A percentile compares a stretch with the other conserved stretches of the same genome.
Conservation (phyloP, 2,329 filamentous ascomycete species). For the Aspergillus luchuensis region DNA sequence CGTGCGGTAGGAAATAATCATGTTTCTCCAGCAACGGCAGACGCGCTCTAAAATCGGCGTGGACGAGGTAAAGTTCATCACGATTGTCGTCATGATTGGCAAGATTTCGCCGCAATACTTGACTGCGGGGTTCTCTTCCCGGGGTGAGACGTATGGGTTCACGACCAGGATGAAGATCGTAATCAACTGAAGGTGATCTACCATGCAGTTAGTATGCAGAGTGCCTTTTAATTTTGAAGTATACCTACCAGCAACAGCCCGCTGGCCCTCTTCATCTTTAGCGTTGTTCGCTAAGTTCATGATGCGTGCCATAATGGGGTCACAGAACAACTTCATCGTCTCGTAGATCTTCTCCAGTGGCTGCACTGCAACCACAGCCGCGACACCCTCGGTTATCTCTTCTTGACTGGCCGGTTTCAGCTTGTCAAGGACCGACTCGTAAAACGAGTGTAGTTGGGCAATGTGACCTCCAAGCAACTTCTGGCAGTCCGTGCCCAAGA, state of each 20-base stretch:
- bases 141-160: slow-evolving; percentile 71
- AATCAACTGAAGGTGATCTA: slow-evolving; percentile 86
- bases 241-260: slow-evolving; percentile 73
- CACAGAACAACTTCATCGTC: slow-evolving; percentile 87
- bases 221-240: neutral
- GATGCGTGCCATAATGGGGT: slow-evolving; percentile 81
- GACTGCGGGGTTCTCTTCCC: slow-evolving; percentile 82
- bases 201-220: slow-evolving; percentile 17
- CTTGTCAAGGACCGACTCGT: slow-evolving; percentile 83
- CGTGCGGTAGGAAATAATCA: slow-evolving; percentile 93
- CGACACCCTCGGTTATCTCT: slow-evolving; percentile 94
- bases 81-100: slow-evolving; percentile 79
- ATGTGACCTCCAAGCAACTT: slow-evolving; percentile 82
- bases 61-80: slow-evolving; percentile 84
- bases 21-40: slow-evolving; percentile 93
- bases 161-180: slow-evolving; percentile 83
- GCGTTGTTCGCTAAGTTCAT: slow-evolving; percentile 87
- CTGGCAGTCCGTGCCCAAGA: slow-evolving; percentile 94
- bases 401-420: slow-evolving; percentile 86
- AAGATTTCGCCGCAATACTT: slow-evolving; percentile 97
- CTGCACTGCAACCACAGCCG: slow-evolving; percentile 85
- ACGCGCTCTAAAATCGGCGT: slow-evolving; percentile 89
- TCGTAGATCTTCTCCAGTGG: slow-evolving; percentile 77
- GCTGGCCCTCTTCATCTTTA: slow-evolving; percentile 76
- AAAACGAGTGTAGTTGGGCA: slow-evolving; percentile 85